Percentiles rank a stretch among this genome's conserved stretches.
Conservation (phyloP, 176 grass and related monocot species). For the Saccharum spontaneum region DNA sequence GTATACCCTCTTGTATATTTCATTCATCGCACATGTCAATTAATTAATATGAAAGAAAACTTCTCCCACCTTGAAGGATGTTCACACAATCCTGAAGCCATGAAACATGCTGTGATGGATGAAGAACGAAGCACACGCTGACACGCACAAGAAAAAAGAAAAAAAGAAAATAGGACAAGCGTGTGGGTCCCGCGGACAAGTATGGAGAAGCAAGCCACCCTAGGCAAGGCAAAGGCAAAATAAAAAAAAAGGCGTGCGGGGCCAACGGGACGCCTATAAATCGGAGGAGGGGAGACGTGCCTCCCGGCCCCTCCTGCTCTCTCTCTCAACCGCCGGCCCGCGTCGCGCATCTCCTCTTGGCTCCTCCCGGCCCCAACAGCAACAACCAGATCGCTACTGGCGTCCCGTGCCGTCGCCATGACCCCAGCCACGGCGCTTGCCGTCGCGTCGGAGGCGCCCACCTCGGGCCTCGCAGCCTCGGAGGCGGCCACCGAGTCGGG, state of each 20-base stretch:
- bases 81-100: neutral
- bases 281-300: neutral
- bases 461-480: neutral
- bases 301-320: neutral
- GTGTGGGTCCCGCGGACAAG: neutral
- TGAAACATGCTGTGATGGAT: neutral
- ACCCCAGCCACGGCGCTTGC: neutral
- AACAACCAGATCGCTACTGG: neutral
- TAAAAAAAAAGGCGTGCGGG: neutral
- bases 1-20: no score
- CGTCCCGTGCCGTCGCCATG: constrained; percentile 2
- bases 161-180: neutral
- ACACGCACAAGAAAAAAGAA: no score
- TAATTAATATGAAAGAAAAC: no score
- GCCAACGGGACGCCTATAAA: constrained; percentile 24
- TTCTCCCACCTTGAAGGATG: no score
- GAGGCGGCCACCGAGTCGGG: neutral
- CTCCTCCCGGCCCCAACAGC: neutral
- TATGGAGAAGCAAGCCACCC: neutral
- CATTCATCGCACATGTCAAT: no score
- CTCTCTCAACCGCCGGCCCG: neutral
- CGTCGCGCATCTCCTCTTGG: neutral
- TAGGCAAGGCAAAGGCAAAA: neutral
- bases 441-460: neutral
- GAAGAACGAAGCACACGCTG: no score